phyloP scores from a whole-genome alignment of 768 basidiomycete species.

The Xerocomellus intermedius region DNA sequence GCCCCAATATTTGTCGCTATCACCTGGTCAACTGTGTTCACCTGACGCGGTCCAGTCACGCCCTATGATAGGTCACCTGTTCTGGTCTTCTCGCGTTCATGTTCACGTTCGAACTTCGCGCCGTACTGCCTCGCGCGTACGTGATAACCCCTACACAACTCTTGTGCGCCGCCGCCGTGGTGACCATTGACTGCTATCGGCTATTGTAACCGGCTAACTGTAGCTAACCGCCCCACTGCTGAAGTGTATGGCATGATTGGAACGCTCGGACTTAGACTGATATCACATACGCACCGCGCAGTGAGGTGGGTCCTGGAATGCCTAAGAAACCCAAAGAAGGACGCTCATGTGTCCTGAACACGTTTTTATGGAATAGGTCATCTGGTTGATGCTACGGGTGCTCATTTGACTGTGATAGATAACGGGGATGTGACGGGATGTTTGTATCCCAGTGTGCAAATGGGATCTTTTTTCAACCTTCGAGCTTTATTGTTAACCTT shows the following conservation, averaged over 20 bases:
- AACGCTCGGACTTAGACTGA: neutral
- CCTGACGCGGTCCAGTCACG: constrained; percentile 14
- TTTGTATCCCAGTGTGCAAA: too few species aligned
- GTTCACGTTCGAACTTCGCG: neutral
- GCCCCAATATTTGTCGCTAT: neutral
- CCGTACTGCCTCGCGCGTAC: neutral
- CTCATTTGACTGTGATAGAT: constrained; percentile 11
- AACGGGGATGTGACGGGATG: neutral
- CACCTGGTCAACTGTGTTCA: constrained; percentile 13
- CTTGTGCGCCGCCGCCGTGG: neutral
- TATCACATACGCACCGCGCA: neutral
- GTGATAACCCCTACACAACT: neutral
- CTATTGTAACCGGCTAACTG: too few species aligned
- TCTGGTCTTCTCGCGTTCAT: constrained; percentile 1
- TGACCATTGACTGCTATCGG: too few species aligned
- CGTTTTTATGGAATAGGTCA: constrained; percentile 14
- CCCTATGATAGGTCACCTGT: constrained; percentile 10
- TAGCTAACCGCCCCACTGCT: too few species aligned
- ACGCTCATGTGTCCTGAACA: constrained; percentile 12
- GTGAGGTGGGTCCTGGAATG: neutral
- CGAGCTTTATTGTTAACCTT: too few species aligned
- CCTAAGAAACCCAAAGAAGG: neutral
- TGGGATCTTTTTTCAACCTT: too few species aligned
- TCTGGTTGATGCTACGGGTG: constrained; percentile 1
- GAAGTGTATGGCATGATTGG: neutral